Base-by-base conservation (phyloP, 139 green algal genomes). In the Pycnococcus provasolii region DNA sequence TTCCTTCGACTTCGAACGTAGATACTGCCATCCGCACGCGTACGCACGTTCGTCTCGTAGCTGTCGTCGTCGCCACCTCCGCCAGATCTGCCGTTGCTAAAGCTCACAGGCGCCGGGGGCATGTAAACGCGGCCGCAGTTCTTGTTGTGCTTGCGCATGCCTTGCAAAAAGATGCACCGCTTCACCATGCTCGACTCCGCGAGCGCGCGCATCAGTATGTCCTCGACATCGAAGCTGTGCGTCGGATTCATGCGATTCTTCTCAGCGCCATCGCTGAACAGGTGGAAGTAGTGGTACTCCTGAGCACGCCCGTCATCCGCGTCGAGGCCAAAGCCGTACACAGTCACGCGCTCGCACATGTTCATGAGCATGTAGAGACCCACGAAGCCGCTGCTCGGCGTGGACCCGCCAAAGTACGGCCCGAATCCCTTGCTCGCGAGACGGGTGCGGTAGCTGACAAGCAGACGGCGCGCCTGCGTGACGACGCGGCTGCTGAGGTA, bases 281-380 rank as follows among this genome's bases (percentile, higher is more conserved):
- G 46, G 66, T 72, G 54, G 47, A 73, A 73, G 45, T 73, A 73
- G 57, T 73, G 67, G 43, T 73, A 73, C 46, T 60, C 39, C 58
- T 73, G 57, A 3, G 67, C 42, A n/a, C 11, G 4, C 8, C 58
- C 67, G 26, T 26, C 26, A 26, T 26, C 26, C 5, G 58, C 67
- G 41, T 73, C 58, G 7, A 73, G 67, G 4, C 67, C 67, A 44
- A 73, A 73, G 15, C 67, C 67, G n/a, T 73, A 73, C 15, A 73
- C 42, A 3, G 55, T 66, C 42, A 73, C 43, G 48, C 47, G 66
- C 8, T 60, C 3, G 55, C 67, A 73, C 39, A 48, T 11, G 11
- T 66, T 40, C 4, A 73, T 39, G 45, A 73, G 50, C 26, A 58
- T n/a, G 43, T 53, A 66, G 15, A 67, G n/a, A 8, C 45, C 67